A percentile compares a stretch with the other conserved stretches of the same genome.
These are phyloP conservation scores for Ceratobasidium theobromae DNA, from an alignment of 1,284 basidiomycete species.

Conservation along the genomic window DNA sequence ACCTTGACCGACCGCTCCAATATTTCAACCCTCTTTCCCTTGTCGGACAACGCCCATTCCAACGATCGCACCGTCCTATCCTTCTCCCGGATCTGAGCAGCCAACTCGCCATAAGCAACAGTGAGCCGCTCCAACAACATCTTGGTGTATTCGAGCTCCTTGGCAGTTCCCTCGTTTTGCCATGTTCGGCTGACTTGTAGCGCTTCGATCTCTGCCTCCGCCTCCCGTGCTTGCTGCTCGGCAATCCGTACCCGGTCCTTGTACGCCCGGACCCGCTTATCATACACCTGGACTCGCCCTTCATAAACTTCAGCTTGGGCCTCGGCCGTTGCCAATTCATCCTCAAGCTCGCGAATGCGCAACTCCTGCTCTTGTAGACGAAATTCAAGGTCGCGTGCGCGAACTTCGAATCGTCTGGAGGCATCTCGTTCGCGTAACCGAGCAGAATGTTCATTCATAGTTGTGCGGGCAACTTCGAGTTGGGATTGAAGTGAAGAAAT, in stretches of 20 bases:
- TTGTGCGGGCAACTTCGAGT: constrained; percentile 52
- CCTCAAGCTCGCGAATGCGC: constrained; percentile 54
- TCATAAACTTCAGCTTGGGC: constrained; percentile 59
- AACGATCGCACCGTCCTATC: constrained; percentile 59
- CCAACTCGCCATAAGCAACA: constrained; percentile 43
- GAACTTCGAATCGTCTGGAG: constrained; percentile 1
- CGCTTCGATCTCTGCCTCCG: constrained; percentile 64
- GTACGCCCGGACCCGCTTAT: constrained; percentile 22
- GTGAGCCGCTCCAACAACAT: constrained; percentile 49
- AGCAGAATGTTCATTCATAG: constrained; percentile 55
- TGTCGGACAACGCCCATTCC: constrained; percentile 53
- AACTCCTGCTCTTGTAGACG: constrained; percentile 11
- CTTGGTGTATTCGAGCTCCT: constrained; percentile 56
- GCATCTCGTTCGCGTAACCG: constrained; percentile 46
- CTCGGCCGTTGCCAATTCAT: constrained; percentile 58
- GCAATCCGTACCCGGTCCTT: constrained; percentile 18
- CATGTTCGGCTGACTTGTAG: constrained; percentile 53
- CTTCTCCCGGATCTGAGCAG: constrained; percentile 55
- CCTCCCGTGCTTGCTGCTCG: constrained; percentile 45
- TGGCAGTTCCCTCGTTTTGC: constrained; percentile 54
- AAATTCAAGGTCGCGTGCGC: constrained; percentile 9
- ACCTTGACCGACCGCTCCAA: constrained; percentile 1
- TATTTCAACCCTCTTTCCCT: constrained; percentile 50
- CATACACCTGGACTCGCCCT: constrained; percentile 39
- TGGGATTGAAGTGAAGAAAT: constrained; percentile 61